Percentiles rank a stretch among this genome's conserved stretches.
Evolutionary conservation across 768 basidiomycete genomes (phyloP).

Genomic region (Chiua virens): DNA sequence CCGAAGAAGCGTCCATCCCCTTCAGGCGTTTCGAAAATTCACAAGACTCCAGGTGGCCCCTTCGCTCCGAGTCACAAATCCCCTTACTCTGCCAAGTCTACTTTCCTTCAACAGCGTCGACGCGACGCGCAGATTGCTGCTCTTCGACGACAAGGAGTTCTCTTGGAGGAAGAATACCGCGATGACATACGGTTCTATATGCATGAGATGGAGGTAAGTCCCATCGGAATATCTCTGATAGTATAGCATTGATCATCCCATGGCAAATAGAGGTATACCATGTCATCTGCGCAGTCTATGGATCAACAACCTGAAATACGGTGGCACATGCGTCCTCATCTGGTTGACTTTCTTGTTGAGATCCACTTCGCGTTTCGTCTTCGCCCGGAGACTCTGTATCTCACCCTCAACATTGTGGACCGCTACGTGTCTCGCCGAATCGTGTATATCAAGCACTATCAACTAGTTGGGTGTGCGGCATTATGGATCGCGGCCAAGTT

Average conservation of each 20-base stretch:
- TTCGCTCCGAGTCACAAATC: constrained; percentile 56
- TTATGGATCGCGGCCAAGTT: constrained; percentile 99
- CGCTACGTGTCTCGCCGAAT: constrained; percentile 98
- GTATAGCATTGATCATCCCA: constrained; percentile 5
- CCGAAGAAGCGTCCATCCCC: constrained; percentile 87
- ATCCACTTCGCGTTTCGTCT: constrained; percentile 97
- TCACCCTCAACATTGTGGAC: constrained; percentile 98
- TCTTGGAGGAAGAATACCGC: constrained; percentile 93
- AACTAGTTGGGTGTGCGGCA: constrained; percentile 97
- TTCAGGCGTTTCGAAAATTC: constrained; percentile 69
- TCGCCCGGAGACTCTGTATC: constrained; percentile 97
- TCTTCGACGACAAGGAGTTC: constrained; percentile 67
- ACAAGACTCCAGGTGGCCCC: constrained; percentile 51
- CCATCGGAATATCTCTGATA: not conserved
- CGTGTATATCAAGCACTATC: constrained; percentile 99
- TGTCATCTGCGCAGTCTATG: constrained; percentile 94
- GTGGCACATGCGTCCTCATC: constrained; percentile 99
- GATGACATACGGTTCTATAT: constrained; percentile 93
- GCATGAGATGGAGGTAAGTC: constrained; percentile 97
- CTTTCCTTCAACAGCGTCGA: constrained; percentile 62
- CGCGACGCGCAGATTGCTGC: constrained; percentile 69
- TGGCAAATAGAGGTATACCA: constrained; percentile 66
- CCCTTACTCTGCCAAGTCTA: constrained; percentile 64
- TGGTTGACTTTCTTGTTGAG: constrained; percentile 98
- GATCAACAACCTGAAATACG: constrained; percentile 98